A percentile compares a stretch with the other conserved stretches of the same genome.
phyloP scores from a whole-genome alignment of 1,139 yeast genomes.

The Hansenula sp. region DNA sequence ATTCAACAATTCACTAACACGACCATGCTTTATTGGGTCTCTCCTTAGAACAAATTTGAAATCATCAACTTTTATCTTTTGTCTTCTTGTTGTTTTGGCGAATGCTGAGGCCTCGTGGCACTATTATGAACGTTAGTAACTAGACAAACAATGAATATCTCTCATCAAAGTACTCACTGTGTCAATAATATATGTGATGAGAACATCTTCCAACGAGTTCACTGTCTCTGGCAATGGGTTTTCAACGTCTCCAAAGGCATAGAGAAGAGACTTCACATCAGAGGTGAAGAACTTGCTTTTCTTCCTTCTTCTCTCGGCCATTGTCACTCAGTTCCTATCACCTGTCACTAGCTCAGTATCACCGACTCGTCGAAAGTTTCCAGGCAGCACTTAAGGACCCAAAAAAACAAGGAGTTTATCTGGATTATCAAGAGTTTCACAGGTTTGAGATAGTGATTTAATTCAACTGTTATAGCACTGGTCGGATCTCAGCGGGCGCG shows the following conservation, averaged over 20 bases:
- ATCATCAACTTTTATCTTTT: conserved; percentile 81
- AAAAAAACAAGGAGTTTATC: no score
- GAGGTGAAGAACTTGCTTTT: conserved; percentile 49
- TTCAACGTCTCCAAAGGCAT: conserved; percentile 83
- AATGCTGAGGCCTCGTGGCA: conserved; percentile 56
- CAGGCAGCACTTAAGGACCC: no score
- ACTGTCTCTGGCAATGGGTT: conserved; percentile 76
- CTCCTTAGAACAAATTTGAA: conserved; percentile 79
- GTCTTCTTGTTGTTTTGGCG: conserved; percentile 52
- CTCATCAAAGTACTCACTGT: conserved; percentile 28
- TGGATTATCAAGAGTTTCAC: no score
- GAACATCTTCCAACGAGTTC: conserved; percentile 77
- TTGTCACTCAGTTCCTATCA: background rate
- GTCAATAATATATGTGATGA: conserved; percentile 72
- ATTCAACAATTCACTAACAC: conserved; percentile 75
- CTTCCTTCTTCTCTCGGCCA: conserved; percentile 25
- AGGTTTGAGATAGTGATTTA: no score
- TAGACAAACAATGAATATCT: background rate
- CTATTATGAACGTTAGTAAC: background rate
- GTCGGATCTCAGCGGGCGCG: no score
- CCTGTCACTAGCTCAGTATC: no score
- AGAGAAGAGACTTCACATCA: conserved; percentile 71
- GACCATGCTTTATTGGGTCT: conserved; percentile 80
- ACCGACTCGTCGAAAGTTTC: no score
- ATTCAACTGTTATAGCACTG: no score